Conservation (phyloP, 1,284 basidiomycete genomes). For the Rhodotorula mucilaginosa region DNA sequence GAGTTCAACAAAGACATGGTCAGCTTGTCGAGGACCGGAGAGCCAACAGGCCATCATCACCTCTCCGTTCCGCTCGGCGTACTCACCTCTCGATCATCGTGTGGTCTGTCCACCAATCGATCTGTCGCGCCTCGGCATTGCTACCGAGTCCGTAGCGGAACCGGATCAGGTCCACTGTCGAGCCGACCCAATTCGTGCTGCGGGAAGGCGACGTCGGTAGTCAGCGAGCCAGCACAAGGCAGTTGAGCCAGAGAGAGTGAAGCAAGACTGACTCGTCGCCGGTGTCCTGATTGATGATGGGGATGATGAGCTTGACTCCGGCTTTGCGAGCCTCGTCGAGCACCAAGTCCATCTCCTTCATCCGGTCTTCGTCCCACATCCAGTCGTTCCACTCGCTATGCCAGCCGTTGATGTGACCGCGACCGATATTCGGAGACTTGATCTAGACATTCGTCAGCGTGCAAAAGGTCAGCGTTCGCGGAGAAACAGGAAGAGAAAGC, state of each 20-base stretch:
- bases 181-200: slow-evolving; percentile 40
- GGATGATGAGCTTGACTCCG: slow-evolving; percentile 43
- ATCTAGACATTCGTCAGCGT: slow-evolving; percentile 7
- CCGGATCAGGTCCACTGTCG: slow-evolving; percentile 23
- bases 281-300: slow-evolving; percentile 43
- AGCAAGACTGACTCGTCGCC: slow-evolving; percentile 22
- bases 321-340: slow-evolving; percentile 39
- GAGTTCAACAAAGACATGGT: too few species aligned
- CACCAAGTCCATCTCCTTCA: slow-evolving; percentile 40
- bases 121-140: slow-evolving; percentile 29
- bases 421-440: slow-evolving; percentile 39
- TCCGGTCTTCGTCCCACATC: slow-evolving; percentile 42
- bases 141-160: slow-evolving; percentile 33
- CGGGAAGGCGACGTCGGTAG: neutral
- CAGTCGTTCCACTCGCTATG: slow-evolving; percentile 42
- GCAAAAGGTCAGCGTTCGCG: neutral
- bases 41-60: too few species aligned
- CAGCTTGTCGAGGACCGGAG: too few species aligned
- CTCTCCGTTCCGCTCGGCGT: neutral
- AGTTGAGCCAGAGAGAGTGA: neutral
- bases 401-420: slow-evolving; percentile 45
- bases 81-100: slow-evolving; percentile 39
- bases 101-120: slow-evolving; percentile 40
- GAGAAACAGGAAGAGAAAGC: neutral
- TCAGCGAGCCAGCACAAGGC: neutral